Base-by-base conservation (phyloP, 768 basidiomycete species). In the Tubosaeta sp. region DNA sequence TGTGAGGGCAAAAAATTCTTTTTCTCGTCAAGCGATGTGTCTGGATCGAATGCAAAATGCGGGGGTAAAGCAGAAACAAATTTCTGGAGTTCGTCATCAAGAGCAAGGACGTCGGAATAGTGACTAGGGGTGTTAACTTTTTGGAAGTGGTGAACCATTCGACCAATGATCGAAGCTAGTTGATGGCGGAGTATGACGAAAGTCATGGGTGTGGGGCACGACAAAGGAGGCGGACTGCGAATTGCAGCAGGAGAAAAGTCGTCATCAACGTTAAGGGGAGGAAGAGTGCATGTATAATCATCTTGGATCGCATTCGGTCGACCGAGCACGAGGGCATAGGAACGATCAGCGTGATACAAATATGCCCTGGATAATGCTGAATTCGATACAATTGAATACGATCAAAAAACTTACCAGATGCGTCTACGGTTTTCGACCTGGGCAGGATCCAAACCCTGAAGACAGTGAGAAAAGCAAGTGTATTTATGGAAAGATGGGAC, bases 101-200 rank as follows among this genome's bases (percentile, higher is more conserved):
- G 76, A 1, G 77, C 71, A 41, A 87, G 66, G 34, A 94, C 90
- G 65, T 95, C 92, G 26, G 83, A 79, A 67, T 95, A 95, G 60
- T 88, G 88, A 51, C 83, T 85, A 52, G 76, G 81, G 22, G 82
- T 81, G 41, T 83, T 79, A 32, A 94, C 83, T 71, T 88, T 86
- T 66, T 95, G 94, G 71, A 94, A 95, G 71, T 95, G 91, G 61
- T 93, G 90, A 37, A 91, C 90, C 64, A 97, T 91, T 31, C 84
- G 85, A 14, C 92, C 93, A 53, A 95, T 94, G 54, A 95, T 87
- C 34, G 77, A 73, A 29, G 91, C 89, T 17, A 97, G 77, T 31
- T 83, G 80, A 60, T 94, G 88, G 37, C 94, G 77, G 26, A 97
- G 76, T 55, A 95, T 91, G 32, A 91, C 84, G 65, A 91, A 95